Conservation (phyloP, 1,284 basidiomycete genomes). For the Farysia itapuensis region DNA sequence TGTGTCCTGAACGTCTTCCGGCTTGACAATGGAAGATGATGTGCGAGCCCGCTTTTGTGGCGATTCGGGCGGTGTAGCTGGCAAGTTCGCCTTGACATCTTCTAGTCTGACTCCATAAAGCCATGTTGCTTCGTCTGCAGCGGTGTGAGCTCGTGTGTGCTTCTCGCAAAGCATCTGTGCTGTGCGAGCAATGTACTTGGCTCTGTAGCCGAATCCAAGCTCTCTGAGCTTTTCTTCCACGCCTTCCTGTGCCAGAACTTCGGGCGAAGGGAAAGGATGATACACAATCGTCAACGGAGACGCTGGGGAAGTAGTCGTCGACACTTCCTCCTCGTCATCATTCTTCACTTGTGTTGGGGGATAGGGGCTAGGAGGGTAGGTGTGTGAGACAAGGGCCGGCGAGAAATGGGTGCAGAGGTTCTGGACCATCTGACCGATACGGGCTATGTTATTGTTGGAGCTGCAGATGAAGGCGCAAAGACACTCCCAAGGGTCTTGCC, state of each 20-base stretch:
- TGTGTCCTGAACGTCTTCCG: background rate
- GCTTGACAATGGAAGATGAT: background rate
- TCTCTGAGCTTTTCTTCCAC: constrained; percentile 67
- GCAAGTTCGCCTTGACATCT: background rate
- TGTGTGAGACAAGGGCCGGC: constrained; percentile 64
- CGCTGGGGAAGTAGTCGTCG: constrained; percentile 11
- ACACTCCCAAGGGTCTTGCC: constrained; percentile 86
- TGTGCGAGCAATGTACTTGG: constrained; percentile 81
- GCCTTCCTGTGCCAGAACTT: constrained; percentile 67
- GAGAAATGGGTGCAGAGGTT: constrained; percentile 63
- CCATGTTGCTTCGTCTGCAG: background rate
- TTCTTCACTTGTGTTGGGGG: constrained; percentile 28
- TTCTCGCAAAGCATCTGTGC: constrained; percentile 72
- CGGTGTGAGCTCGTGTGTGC: constrained; percentile 1
- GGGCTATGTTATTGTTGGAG: constrained; percentile 84
- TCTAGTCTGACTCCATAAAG: constrained; percentile 1
- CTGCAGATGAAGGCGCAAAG: constrained; percentile 81
- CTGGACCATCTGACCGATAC: constrained; percentile 59
- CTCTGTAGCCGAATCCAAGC: constrained; percentile 94
- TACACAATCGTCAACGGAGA: constrained; percentile 66
- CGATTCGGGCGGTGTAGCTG: background rate
- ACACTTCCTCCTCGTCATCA: constrained; percentile 3
- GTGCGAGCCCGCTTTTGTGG: background rate
- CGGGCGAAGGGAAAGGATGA: constrained; percentile 82
- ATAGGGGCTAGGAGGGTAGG: constrained; percentile 42